These are phyloP conservation scores for Lathyrus tuberosus DNA, from an alignment of 306 rosid species.

Conservation along the genomic window DNA sequence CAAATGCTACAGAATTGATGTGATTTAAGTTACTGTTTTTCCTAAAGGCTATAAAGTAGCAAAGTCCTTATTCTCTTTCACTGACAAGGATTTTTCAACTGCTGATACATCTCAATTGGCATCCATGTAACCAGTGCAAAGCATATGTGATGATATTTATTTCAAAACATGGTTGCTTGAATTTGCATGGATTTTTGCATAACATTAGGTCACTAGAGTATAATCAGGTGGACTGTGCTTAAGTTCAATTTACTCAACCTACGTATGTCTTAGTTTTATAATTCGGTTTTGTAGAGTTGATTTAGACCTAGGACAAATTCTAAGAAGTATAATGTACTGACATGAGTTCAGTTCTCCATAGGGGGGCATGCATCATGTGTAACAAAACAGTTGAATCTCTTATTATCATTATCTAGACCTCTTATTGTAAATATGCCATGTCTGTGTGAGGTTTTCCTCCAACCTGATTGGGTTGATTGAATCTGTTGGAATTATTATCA, in stretches of 20 bases:
- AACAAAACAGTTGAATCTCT: neutral
- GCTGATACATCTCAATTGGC: neutral
- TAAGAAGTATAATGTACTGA: neutral
- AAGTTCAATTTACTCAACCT: neutral
- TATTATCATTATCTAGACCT: neutral
- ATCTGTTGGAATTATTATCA: neutral
- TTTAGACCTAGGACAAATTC: neutral
- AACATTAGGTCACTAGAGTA: neutral
- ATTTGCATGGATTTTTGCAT: neutral
- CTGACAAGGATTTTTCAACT: neutral
- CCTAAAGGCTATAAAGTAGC: neutral
- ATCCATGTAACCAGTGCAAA: neutral
- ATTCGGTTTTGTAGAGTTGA: neutral
- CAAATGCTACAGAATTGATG: neutral
- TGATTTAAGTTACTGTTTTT: neutral
- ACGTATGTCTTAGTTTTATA: neutral
- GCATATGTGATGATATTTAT: neutral
- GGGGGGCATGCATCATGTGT: neutral
- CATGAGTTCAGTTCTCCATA: neutral
- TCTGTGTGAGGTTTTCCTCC: neutral
- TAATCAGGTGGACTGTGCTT: neutral
- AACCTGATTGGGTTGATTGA: neutral
- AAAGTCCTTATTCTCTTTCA: neutral
- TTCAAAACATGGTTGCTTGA: neutral
- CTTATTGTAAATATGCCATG: neutral